phyloP scores from a whole-genome alignment of 2,329 filamentous ascomycete genomes.

The Ambrosiella beaveri region DNA sequence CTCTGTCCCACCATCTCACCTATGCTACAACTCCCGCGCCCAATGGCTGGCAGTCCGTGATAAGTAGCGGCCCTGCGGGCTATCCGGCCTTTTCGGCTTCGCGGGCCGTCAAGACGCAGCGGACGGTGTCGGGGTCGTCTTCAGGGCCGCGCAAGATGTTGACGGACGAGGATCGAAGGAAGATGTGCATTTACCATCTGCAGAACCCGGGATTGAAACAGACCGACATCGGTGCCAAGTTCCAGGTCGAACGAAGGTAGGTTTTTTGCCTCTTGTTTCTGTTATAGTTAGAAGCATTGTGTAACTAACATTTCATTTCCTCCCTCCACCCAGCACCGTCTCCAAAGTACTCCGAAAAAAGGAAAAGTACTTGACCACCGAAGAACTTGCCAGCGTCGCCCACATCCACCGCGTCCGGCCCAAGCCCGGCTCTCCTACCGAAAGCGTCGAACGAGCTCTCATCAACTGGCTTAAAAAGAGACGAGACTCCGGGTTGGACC shows the following conservation, averaged over 20 bases:
- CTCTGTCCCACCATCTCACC: too few species aligned
- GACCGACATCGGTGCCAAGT: conserved; percentile 87
- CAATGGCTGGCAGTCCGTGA: too few species aligned
- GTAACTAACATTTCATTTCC: not conserved
- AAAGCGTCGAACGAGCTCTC: too few species aligned
- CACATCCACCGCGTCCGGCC: conserved; percentile 38
- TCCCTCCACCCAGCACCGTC: conserved; percentile 53
- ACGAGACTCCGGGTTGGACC: too few species aligned
- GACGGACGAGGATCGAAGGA: conserved; percentile 74
- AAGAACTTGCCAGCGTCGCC: conserved; percentile 47
- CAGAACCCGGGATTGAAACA: conserved; percentile 84
- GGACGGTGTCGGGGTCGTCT: conserved; percentile 30
- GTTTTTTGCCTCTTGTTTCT: not conserved
- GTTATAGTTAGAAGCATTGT: not conserved
- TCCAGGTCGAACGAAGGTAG: conserved; percentile 95
- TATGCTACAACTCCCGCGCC: too few species aligned
- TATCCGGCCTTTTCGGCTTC: not conserved
- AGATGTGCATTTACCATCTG: conserved; percentile 88
- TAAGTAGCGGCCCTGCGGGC: too few species aligned
- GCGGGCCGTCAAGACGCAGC: conserved; percentile 13
- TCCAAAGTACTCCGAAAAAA: conserved; percentile 91
- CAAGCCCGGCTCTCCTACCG: conserved; percentile 26
- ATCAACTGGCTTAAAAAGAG: too few species aligned
- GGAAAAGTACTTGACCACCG: conserved; percentile 77
- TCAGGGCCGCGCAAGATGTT: conserved; percentile 64